Percentiles rank a stretch among this genome's conserved stretches.
These are phyloP conservation scores for Pseudocercospora musae DNA, from an alignment of 2,329 filamentous ascomycete species.

Conservation along the genomic window DNA sequence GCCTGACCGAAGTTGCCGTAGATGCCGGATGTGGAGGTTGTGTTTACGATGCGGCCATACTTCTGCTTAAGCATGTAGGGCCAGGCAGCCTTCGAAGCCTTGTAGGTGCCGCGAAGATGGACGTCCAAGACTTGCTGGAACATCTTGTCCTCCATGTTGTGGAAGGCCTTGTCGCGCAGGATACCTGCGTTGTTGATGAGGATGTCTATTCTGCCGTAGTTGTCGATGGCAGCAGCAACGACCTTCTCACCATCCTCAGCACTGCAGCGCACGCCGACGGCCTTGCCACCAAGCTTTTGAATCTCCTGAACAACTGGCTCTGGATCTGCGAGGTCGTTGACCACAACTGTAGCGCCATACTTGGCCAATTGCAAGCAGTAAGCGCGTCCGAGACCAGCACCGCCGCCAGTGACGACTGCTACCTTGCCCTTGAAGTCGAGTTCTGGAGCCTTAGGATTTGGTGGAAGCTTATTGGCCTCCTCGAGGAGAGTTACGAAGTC, in stretches of 20 bases:
- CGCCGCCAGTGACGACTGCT: conserved; percentile 81
- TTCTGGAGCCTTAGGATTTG: conserved; percentile 68
- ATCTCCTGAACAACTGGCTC: conserved; percentile 91
- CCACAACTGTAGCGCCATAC: conserved; percentile 78
- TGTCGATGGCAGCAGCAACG: conserved; percentile 89
- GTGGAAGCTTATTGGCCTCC: conserved; percentile 72
- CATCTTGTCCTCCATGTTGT: conserved; percentile 91
- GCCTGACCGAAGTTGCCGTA: conserved; percentile 99
- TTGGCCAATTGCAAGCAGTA: conserved; percentile 88
- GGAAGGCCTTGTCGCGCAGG: conserved; percentile 94
- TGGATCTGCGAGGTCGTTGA: conserved; percentile 94
- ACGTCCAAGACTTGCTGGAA: conserved; percentile 93
- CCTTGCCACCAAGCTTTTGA: conserved; percentile 81
- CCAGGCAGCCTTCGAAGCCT: conserved; percentile 96
- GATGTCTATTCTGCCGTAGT: conserved; percentile 90
- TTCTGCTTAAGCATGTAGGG: conserved; percentile 98
- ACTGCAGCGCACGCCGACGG: conserved; percentile 87
- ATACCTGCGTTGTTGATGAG: conserved; percentile 98
- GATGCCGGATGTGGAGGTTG: conserved; percentile 92
- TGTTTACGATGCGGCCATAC: conserved; percentile 96
- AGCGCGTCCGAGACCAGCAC: conserved; percentile 84
- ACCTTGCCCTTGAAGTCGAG: conserved; percentile 82
- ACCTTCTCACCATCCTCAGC: conserved; percentile 89
- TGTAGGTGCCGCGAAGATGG: conserved; percentile 91
- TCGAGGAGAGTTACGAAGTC: conserved; percentile 87